Evolutionary conservation across 345 rosid genomes (phyloP).

Genomic region (Rhodamnia argentea): DNA sequence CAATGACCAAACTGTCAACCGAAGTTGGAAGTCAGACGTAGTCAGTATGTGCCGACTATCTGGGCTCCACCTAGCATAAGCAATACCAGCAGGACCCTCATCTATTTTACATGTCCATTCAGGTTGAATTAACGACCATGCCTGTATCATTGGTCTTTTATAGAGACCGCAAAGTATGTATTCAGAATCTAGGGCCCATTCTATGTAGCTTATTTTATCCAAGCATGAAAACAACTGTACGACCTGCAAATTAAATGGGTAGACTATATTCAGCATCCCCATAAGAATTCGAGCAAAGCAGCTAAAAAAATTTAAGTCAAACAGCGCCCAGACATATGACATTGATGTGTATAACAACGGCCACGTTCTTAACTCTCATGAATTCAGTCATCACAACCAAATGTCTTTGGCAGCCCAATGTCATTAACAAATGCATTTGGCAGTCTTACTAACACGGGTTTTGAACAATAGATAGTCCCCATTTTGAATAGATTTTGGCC

Average conservation of each 20-base stretch:
- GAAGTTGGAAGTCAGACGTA: constrained; percentile 80
- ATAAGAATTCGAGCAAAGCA: background rate
- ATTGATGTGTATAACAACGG: background rate
- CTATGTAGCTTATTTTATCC: constrained; percentile 92
- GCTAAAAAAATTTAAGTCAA: background rate
- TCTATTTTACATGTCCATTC: constrained; percentile 99
- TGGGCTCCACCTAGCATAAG: constrained; percentile 98
- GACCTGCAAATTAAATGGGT: constrained; percentile 45
- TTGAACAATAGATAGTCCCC: background rate
- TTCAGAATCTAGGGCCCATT: constrained; percentile 96
- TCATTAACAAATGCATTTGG: background rate
- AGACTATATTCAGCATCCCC: background rate
- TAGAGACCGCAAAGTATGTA: constrained; percentile 91
- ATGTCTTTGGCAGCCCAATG: background rate
- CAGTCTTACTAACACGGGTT: background rate
- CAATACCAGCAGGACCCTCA: constrained; percentile 94
- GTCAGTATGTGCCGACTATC: constrained; percentile 96
- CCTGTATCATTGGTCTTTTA: constrained; percentile 90
- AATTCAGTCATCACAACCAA: background rate
- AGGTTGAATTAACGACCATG: constrained; percentile 84
- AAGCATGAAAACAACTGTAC: constrained; percentile 94
- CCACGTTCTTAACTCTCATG: background rate
- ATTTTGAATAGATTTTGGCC: background rate
- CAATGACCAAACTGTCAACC: constrained; percentile 87
- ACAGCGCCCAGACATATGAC: background rate